Percentiles rank a stretch among this genome's conserved stretches.
Conservation (phyloP, 306 rosid species). For the Dryas alaskensis region DNA sequence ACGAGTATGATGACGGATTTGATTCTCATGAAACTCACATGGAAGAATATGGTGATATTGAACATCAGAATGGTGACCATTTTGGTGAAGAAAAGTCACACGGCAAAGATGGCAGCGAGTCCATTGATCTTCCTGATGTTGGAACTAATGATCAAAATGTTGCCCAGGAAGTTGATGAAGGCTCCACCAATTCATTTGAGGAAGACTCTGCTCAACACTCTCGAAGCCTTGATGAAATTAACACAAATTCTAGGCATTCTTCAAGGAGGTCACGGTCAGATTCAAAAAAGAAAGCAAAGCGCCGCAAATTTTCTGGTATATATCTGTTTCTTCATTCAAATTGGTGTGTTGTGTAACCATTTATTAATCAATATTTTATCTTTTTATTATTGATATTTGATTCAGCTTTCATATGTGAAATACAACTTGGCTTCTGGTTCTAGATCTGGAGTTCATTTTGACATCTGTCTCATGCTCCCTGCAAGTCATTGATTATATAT, state of each 20-base stretch:
- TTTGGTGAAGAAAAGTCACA: slow-evolving; percentile 28
- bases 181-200: slow-evolving; percentile 23
- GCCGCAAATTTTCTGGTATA: slow-evolving; percentile 66
- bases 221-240: slow-evolving; percentile 29
- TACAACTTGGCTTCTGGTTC: slow-evolving; percentile 15
- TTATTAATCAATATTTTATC: neutral
- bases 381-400: neutral
- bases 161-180: slow-evolving; percentile 39
- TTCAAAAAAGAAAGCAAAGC: slow-evolving; percentile 64
- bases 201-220: slow-evolving; percentile 32
- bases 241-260: slow-evolving; percentile 47
- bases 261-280: slow-evolving; percentile 42
- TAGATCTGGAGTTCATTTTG: slow-evolving; percentile 9
- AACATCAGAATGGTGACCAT: slow-evolving; percentile 35
- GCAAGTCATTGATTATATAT: neutral
- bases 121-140: slow-evolving; percentile 33
- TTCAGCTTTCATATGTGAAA: neutral
- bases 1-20: slow-evolving; percentile 79
- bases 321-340: slow-evolving; percentile 17
- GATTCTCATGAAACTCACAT: slow-evolving; percentile 48
- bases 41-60: slow-evolving; percentile 54
- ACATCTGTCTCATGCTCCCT: slow-evolving; percentile 4
- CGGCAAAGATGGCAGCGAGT: slow-evolving; percentile 37
- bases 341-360: neutral
- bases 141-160: slow-evolving; percentile 31